Percentiles rank a stretch among this genome's conserved stretches.
These are phyloP conservation scores for Calocybe indica DNA, from an alignment of 768 basidiomycete genomes.

Conservation along the genomic window DNA sequence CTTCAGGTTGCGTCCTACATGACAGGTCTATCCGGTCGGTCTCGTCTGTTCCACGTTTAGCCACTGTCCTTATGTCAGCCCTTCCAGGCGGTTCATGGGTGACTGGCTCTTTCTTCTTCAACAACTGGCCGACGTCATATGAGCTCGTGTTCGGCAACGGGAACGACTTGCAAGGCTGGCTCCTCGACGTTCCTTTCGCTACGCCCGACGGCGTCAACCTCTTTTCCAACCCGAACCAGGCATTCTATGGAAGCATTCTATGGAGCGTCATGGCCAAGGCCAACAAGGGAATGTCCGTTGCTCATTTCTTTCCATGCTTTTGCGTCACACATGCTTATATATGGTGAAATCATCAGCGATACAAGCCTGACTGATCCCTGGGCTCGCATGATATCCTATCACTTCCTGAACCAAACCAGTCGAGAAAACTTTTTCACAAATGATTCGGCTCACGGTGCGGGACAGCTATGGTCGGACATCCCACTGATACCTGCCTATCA, in stretches of 20 bases:
- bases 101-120: slow-evolving; percentile 55
- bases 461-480: slow-evolving; percentile 61
- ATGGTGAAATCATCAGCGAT: slow-evolving; percentile 30
- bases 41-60: neutral
- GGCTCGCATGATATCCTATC: slow-evolving; percentile 61
- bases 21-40: slow-evolving; percentile 56
- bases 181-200: slow-evolving; percentile 49
- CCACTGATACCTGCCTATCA: slow-evolving; percentile 45
- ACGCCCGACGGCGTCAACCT: slow-evolving; percentile 47
- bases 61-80: neutral
- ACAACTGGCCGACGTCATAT: slow-evolving; percentile 52
- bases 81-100: slow-evolving; percentile 61
- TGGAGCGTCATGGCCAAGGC: slow-evolving; percentile 54
- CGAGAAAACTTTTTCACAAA: slow-evolving; percentile 55
- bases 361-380: slow-evolving; percentile 64
- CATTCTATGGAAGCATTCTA: slow-evolving; percentile 48
- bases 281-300: slow-evolving; percentile 42
- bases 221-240: slow-evolving; percentile 39
- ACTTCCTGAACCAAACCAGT: slow-evolving; percentile 66
- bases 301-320: neutral
- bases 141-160: slow-evolving; percentile 59
- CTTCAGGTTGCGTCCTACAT: slow-evolving; percentile 69
- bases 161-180: slow-evolving; percentile 42
- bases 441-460: slow-evolving; percentile 60
- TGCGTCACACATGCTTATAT: neutral